Percentiles rank a stretch among this genome's conserved stretches.
These are phyloP conservation scores for Barnettozyma salicaria DNA, from an alignment of 805 yeast genomes.

Conservation along the genomic window DNA sequence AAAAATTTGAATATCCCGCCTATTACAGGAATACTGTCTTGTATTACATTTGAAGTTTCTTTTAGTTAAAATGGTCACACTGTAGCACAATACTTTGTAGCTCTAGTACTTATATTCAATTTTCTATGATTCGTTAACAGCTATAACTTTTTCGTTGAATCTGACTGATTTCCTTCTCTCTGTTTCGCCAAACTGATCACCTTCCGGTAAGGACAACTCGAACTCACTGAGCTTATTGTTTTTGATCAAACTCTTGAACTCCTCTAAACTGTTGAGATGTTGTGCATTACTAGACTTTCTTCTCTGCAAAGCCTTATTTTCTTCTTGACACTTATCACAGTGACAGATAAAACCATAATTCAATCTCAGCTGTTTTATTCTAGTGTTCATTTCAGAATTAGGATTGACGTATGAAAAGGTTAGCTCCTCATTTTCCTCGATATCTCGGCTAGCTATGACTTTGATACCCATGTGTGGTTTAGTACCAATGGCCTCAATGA, in stretches of 20 bases:
- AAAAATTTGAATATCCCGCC: too few relatives aligned
- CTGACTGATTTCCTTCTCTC: slow-evolving; percentile 60
- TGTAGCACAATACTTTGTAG: background rate
- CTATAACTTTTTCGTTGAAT: slow-evolving; percentile 55
- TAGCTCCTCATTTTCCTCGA: slow-evolving; percentile 61
- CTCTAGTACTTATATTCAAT: background rate
- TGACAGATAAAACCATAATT: slow-evolving; percentile 77
- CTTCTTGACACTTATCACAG: slow-evolving; percentile 61
- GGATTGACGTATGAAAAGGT: slow-evolving; percentile 68
- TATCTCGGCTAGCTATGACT: slow-evolving; percentile 52
- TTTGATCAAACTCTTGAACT: slow-evolving; percentile 43
- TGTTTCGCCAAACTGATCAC: slow-evolving; percentile 21
- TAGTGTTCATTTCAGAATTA: slow-evolving; percentile 48
- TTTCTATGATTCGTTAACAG: slow-evolving; percentile 35
- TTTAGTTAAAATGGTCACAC: background rate
- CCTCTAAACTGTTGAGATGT: slow-evolving; percentile 19
- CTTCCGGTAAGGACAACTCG: slow-evolving; percentile 42
- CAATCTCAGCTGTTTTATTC: slow-evolving; percentile 59
- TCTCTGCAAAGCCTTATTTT: slow-evolving; percentile 38
- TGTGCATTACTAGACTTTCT: slow-evolving; percentile 37
- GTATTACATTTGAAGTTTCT: too few relatives aligned
- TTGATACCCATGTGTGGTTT: slow-evolving; percentile 44
- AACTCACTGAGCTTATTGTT: slow-evolving; percentile 36
- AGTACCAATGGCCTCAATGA: slow-evolving; percentile 39
- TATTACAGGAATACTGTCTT: too few relatives aligned